Conservation (phyloP, 1,284 basidiomycete species). For the Ustilago cynodontis region DNA sequence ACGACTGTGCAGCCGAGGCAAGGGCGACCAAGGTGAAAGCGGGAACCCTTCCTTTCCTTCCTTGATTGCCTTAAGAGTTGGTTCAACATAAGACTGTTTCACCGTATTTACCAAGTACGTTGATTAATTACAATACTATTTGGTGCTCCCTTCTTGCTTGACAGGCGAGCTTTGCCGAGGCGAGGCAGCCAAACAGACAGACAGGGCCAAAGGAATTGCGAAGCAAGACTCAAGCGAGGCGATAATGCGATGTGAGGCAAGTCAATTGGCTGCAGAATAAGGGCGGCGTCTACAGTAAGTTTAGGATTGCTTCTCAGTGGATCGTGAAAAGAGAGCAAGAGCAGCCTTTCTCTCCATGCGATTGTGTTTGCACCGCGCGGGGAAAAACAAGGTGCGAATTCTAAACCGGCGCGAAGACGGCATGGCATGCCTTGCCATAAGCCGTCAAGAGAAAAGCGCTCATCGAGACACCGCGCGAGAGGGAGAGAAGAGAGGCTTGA, state of each 20-base stretch:
- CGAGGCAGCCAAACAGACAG: conserved; percentile 5
- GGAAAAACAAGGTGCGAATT: neutral
- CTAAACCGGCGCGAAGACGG: neutral
- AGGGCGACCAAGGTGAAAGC: conserved; percentile 10
- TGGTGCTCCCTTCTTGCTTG: too few species aligned
- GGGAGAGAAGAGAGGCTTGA: too few species aligned
- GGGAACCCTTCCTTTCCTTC: neutral
- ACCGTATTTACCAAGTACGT: too few species aligned
- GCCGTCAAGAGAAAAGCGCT: neutral
- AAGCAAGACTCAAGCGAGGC: conserved; percentile 4
- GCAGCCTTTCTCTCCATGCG: neutral
- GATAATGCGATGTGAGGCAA: conserved; percentile 6
- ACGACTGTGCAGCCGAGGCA: neutral
- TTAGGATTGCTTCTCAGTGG: neutral
- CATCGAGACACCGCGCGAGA: too few species aligned
- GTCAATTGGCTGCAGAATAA: neutral
- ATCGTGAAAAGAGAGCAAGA: conserved; percentile 5
- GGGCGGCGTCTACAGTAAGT: neutral
- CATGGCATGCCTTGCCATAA: neutral
- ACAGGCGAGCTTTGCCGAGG: neutral
- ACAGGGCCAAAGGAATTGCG: neutral
- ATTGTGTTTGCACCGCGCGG: neutral
- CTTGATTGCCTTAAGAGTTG: too few species aligned
- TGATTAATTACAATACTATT: too few species aligned
- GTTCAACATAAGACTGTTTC: too few species aligned